These are phyloP conservation scores for Claviceps sp. DNA, from an alignment of 2,329 filamentous ascomycete genomes.

Conservation along the genomic window DNA sequence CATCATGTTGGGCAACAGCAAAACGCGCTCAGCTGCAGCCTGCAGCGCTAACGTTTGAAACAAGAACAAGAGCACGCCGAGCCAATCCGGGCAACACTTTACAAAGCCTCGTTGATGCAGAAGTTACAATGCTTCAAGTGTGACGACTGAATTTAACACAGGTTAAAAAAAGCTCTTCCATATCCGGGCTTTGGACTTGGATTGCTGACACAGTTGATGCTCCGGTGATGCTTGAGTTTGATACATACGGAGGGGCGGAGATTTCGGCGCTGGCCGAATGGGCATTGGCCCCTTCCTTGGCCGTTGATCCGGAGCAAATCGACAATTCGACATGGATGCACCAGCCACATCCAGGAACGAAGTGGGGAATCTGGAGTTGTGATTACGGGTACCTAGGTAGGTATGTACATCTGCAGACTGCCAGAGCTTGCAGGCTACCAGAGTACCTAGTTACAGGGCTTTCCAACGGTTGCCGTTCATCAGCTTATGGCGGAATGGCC, in stretches of 20 bases:
- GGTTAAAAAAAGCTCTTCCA: too few relatives aligned
- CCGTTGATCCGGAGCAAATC: neutral
- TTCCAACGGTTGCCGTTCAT: too few relatives aligned
- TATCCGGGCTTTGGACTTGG: too few relatives aligned
- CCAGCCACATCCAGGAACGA: neutral
- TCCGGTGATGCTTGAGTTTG: too few relatives aligned
- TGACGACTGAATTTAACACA: too few relatives aligned
- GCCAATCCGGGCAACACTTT: neutral
- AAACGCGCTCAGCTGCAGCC: neutral
- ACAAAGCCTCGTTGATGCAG: neutral
- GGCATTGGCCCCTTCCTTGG: neutral
- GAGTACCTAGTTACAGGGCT: too few relatives aligned
- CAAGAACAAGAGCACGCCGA: neutral
- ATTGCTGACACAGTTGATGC: too few relatives aligned
- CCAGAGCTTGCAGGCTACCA: too few relatives aligned
- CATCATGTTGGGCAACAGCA: neutral
- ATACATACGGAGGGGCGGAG: neutral
- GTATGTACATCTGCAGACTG: neutral
- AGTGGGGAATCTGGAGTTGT: neutral
- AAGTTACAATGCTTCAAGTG: too few relatives aligned
- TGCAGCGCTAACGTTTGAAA: neutral
- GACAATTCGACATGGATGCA: neutral
- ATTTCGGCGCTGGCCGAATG: neutral
- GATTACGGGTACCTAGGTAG: neutral
- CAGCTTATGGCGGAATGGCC: too few relatives aligned